Evolutionary conservation across 202 grass and related monocot species (phyloP), one percentile per base, ranked within the genome.

Genomic region (Zizania palustris): DNA sequence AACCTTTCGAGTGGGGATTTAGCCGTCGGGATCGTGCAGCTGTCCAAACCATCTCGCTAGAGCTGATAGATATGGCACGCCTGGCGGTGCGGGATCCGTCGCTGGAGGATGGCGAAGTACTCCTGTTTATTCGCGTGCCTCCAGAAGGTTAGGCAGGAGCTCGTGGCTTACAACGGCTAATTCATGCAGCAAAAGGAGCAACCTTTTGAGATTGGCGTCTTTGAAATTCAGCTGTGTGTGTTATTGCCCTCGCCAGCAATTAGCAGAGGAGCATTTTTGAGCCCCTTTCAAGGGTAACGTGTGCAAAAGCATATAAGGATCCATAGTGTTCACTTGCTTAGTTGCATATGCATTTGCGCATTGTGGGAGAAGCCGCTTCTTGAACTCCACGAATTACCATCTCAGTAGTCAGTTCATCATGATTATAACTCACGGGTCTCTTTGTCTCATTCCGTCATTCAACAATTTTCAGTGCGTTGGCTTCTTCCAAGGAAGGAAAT

Each of bases 401-500:
- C n/a, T 35, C 37, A 69, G 12, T 51, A 28, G 35, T 8, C 63
- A 43, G 41, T 3, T 18, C 38, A 20, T 70, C 43, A 1, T 70
- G 45, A 18, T 48, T 51, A 33, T 51, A 55, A 13, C 13, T 61
- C 59, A 12, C 1, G 9, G 9, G 16, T 55, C 16, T 55, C 51
- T 51, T 51, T 50, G 28, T 2, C 3, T 4, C 14, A 55, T 55
- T 9, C n/a, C 3, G 7, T 8, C 18, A 55, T 55, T 55, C 4
- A 3, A 9, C 51, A 55, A 72, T 38, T 86, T 46, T 54, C 85
- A 99, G 91, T 45, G 87, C 81, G 35, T 79, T 92, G 91, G 81
- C 86, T 76, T 87, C 84, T 65, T 66, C 41, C 62, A 85, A 88
- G 66, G 88, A 88, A 38, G 87, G 92, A 20, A 99, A 99, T 61